These are phyloP conservation scores for Phaeosphaeriaceae sp. DNA, from an alignment of 2,329 filamentous ascomycete species.

Conservation along the genomic window DNA sequence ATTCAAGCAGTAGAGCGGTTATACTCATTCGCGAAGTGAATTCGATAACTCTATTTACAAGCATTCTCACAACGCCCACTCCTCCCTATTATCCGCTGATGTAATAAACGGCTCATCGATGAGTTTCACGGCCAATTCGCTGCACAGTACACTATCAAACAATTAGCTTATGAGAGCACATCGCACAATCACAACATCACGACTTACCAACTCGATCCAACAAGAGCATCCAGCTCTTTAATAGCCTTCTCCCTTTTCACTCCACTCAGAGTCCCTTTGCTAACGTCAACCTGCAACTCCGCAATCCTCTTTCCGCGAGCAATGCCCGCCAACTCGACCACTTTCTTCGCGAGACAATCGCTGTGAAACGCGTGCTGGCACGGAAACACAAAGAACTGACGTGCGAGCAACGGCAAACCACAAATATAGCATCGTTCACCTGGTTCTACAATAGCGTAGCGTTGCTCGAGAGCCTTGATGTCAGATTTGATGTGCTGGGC, in stretches of 20 bases:
- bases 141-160: constrained; percentile 78
- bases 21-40: too few species aligned
- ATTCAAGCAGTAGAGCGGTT: too few species aligned
- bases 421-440: constrained; percentile 95
- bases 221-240: constrained; percentile 86
- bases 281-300: constrained; percentile 84
- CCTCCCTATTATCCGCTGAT: constrained; percentile 72
- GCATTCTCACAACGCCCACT: constrained; percentile 69
- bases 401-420: constrained; percentile 79
- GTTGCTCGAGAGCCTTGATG: constrained; percentile 81
- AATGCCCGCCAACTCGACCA: constrained; percentile 80
- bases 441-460: constrained; percentile 95
- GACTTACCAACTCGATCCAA: constrained; percentile 84
- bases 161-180: constrained; percentile 20
- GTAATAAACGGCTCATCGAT: constrained; percentile 92
- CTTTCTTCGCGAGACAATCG: constrained; percentile 86
- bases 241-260: constrained; percentile 81
- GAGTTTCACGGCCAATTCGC: constrained; percentile 91
- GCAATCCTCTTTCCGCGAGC: constrained; percentile 79
- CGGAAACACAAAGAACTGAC: constrained; percentile 97
- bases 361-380: constrained; percentile 98
- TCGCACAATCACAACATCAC: background rate
- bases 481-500: constrained; percentile 90
- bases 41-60: too few species aligned
- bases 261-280: constrained; percentile 73